Percentiles rank a stretch among this genome's conserved stretches.
phyloP scores from a whole-genome alignment of 2,329 filamentous ascomycete genomes.

The Davidsoniella neocaledoniae region DNA sequence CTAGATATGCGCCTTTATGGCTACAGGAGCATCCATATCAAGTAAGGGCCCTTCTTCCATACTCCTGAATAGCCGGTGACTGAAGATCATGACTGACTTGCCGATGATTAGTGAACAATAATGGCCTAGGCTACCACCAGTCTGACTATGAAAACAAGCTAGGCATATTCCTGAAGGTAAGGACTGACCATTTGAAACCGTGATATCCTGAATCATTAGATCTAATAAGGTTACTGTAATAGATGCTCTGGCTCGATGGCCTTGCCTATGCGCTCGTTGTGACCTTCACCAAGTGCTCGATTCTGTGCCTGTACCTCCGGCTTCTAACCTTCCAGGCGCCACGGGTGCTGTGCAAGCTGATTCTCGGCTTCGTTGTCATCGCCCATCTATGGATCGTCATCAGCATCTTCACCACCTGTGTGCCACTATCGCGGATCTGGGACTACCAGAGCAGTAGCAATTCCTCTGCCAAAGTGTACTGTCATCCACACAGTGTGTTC shows the following conservation, averaged over 20 bases:
- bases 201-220: neutral
- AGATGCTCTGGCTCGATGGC: constrained; percentile 10
- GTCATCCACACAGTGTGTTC: constrained; percentile 15
- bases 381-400: constrained; percentile 15
- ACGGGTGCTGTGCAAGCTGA: constrained; percentile 13
- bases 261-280: constrained; percentile 14
- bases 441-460: neutral
- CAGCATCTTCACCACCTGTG: constrained; percentile 15
- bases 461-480: constrained; percentile 4
- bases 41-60: constrained; percentile 4
- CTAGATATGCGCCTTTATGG: constrained; percentile 10
- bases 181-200: neutral
- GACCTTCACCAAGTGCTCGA: constrained; percentile 15
- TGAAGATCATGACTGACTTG: neutral
- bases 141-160: neutral
- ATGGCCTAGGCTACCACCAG: constrained; percentile 5
- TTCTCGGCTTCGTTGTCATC: constrained; percentile 13
- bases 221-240: neutral
- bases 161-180: constrained; percentile 10
- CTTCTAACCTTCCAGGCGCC: constrained; percentile 16
- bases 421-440: constrained; percentile 15
- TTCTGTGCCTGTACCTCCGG: constrained; percentile 16
- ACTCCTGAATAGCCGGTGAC: too few species aligned
- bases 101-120: constrained; percentile 4
- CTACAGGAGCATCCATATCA: constrained; percentile 10